phyloP scores from a whole-genome alignment of 495 filamentous ascomycete species.

The Daldinia grandis region DNA sequence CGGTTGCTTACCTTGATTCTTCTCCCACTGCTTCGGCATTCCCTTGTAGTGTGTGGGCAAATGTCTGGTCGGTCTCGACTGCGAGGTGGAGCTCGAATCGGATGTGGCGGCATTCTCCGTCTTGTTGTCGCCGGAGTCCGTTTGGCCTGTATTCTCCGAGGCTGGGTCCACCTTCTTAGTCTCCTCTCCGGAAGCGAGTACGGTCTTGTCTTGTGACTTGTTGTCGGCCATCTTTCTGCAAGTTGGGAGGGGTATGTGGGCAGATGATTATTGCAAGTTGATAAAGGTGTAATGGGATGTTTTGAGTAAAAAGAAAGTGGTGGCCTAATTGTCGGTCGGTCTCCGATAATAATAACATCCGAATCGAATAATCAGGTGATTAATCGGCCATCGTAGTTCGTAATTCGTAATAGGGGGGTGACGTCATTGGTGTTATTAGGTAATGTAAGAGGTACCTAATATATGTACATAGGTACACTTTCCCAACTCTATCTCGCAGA shows the following conservation, averaged over 20 bases:
- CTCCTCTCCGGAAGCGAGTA: slow-evolving; percentile 8
- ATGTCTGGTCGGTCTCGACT: slow-evolving; percentile 15
- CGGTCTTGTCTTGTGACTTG: slow-evolving; percentile 23
- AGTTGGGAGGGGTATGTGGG: neutral
- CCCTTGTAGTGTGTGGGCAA: slow-evolving; percentile 40
- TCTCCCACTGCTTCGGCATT: slow-evolving; percentile 48
- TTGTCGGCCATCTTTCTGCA: slow-evolving; percentile 28
- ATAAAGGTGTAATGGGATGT: neutral
- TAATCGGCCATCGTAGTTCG: neutral
- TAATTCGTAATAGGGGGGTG: neutral
- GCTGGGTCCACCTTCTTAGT: slow-evolving; percentile 12
- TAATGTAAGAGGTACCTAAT: too few species aligned
- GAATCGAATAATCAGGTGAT: slow-evolving; percentile 9
- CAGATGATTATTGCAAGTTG: slow-evolving; percentile 2
- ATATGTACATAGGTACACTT: neutral
- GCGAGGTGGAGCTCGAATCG: slow-evolving; percentile 23
- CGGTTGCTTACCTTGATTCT: slow-evolving; percentile 41
- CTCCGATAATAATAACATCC: neutral
- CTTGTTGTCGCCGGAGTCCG: slow-evolving; percentile 33
- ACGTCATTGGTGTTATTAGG: neutral
- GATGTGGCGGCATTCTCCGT: slow-evolving; percentile 26
- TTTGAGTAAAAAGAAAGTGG: neutral
- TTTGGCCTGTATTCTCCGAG: slow-evolving; percentile 9
- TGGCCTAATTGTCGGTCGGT: neutral
- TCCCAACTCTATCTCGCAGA: neutral